A percentile compares a stretch with the other conserved stretches of the same genome.
Evolutionary conservation across 2,329 filamentous ascomycete species (phyloP).

Genomic region (Alternaria panax): DNA sequence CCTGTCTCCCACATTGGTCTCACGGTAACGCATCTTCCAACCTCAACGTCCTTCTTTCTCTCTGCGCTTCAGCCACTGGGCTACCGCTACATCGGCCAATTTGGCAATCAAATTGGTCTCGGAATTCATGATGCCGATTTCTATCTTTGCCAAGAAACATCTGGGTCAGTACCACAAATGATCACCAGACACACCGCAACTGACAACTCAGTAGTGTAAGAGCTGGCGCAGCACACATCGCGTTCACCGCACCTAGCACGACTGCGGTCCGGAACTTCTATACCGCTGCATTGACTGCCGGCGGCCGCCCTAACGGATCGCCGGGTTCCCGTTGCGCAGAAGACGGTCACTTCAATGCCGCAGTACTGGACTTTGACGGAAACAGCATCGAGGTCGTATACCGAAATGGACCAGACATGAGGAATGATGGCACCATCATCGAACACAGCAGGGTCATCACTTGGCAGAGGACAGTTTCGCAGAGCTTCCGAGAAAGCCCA

Average conservation of each 20-base stretch:
- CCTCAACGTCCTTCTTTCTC: slow-evolving; percentile 84
- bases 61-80: slow-evolving; percentile 79
- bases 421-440: slow-evolving; percentile 51
- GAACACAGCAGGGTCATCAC: slow-evolving; percentile 56
- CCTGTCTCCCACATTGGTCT: slow-evolving; percentile 69
- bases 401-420: slow-evolving; percentile 52
- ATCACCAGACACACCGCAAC: slow-evolving; percentile 28
- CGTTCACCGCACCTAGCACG: slow-evolving; percentile 72
- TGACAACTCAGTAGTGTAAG: slow-evolving; percentile 49
- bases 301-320: slow-evolving; percentile 65
- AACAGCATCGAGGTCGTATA: slow-evolving; percentile 84
- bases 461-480: slow-evolving; percentile 44
- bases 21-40: slow-evolving; percentile 78
- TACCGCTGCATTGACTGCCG: slow-evolving; percentile 70
- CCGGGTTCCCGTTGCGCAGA: slow-evolving; percentile 62
- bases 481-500: slow-evolving; percentile 42
- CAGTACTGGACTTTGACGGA: slow-evolving; percentile 78
- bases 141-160: slow-evolving; percentile 68
- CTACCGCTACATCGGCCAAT: slow-evolving; percentile 72
- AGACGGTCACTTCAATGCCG: slow-evolving; percentile 67
- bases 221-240: slow-evolving; percentile 66
- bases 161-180: slow-evolving; percentile 56
- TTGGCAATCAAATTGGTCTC: slow-evolving; percentile 68
- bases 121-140: slow-evolving; percentile 68
- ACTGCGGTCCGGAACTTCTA: slow-evolving; percentile 76